Percentiles rank a stretch among this genome's conserved stretches.
phyloP scores from a whole-genome alignment of 1,284 basidiomycete species.

The Filobasidium uniguttulatum region DNA sequence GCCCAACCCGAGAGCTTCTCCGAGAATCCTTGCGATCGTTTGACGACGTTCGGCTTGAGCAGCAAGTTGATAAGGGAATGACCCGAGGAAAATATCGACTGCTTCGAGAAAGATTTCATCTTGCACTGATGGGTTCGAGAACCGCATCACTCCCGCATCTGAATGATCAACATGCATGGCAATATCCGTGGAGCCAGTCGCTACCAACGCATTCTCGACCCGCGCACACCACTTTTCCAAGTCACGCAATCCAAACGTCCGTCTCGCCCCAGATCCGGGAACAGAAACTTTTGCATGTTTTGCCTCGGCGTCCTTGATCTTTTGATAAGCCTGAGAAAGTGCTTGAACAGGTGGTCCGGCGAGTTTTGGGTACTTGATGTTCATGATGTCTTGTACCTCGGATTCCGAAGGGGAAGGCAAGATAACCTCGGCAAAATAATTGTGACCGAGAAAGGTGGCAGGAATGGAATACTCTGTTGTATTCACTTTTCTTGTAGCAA shows the following conservation, averaged over 20 bases:
- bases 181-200: conserved; percentile 21
- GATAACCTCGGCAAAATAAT: conserved; percentile 63
- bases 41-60: conserved; percentile 21
- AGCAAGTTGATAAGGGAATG: conserved; percentile 42
- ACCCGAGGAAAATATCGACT: conserved; percentile 81
- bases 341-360: conserved; percentile 37
- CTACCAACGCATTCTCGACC: conserved; percentile 50
- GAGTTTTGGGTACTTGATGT: conserved; percentile 52
- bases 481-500: conserved; percentile 60
- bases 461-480: conserved; percentile 33
- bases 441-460: conserved; percentile 63
- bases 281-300: conserved; percentile 16
- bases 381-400: conserved; percentile 9
- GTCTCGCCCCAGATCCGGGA: conserved; percentile 24
- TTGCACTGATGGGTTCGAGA: conserved; percentile 63
- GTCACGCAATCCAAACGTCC: conserved; percentile 51
- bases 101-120: conserved; percentile 87
- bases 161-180: conserved; percentile 39
- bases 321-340: conserved; percentile 29
- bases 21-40: conserved; percentile 41
- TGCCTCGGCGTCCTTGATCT: conserved; percentile 13
- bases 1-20: conserved; percentile 53
- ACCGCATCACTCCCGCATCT: conserved; percentile 30
- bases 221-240: conserved; percentile 76
- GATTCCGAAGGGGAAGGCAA: conserved; percentile 46